Conservation (phyloP, 1,139 yeast genomes). For the Saccharomyces uvarum region DNA sequence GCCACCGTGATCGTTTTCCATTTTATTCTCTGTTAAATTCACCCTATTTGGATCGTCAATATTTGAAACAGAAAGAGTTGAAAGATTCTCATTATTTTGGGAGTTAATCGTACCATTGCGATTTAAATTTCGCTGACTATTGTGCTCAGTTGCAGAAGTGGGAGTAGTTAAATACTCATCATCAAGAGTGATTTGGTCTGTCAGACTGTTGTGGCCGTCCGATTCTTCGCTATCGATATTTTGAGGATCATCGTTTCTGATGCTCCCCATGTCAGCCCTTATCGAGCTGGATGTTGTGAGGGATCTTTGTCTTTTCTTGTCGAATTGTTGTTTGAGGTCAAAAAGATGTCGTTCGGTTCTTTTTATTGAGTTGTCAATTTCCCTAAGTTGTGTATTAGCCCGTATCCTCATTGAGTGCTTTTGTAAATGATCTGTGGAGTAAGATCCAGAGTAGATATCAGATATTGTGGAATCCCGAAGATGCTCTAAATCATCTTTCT, state of each 20-base stretch:
- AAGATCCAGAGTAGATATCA: constrained; percentile 30
- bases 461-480: constrained; percentile 23
- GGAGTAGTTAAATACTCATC: neutral
- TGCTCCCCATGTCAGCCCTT: constrained; percentile 1
- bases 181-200: neutral
- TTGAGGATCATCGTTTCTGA: constrained; percentile 1
- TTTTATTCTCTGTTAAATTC: neutral
- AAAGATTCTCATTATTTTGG: neutral
- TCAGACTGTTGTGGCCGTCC: neutral
- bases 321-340: constrained; percentile 21
- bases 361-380: constrained; percentile 25
- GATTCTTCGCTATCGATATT: neutral
- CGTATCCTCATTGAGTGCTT: constrained; percentile 30
- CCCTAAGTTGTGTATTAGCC: constrained; percentile 30
- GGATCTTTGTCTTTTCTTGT: constrained; percentile 8
- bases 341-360: constrained; percentile 23
- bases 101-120: neutral
- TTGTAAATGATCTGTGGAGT: constrained; percentile 32
- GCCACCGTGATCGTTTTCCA: neutral
- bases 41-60: neutral
- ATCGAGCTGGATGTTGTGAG: neutral
- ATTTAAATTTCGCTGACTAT: neutral
- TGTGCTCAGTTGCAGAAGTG: neutral
- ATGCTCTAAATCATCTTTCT: constrained; percentile 24
- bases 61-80: neutral